A percentile compares a stretch with the other conserved stretches of the same genome.
phyloP scores from a whole-genome alignment of 225 moss, liverwort and hornwort genomes.

The Pseudisothecium myosuroides region DNA sequence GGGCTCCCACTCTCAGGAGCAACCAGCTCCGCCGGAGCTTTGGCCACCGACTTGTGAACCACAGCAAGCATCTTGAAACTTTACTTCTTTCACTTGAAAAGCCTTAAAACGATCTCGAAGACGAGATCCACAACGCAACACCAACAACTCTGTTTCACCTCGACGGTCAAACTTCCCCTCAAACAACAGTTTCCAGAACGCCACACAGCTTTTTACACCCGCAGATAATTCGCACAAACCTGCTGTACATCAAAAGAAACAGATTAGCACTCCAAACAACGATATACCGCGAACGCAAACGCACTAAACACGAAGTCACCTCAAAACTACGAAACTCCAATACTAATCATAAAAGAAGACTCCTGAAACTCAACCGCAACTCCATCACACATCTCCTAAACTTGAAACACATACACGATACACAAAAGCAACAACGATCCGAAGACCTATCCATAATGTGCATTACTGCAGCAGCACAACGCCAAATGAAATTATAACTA shows the following conservation, averaged over 20 bases:
- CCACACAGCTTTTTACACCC: not conserved
- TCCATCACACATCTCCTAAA: not conserved
- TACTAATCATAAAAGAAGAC: not conserved
- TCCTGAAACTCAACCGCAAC: not conserved
- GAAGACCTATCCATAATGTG: not conserved
- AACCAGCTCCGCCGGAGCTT: slow-evolving; percentile 63
- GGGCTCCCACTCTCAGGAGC: slow-evolving; percentile 25
- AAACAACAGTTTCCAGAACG: not conserved
- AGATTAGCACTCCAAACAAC: not conserved
- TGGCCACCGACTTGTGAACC: slow-evolving; percentile 62
- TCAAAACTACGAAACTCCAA: not conserved
- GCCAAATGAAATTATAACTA: not conserved
- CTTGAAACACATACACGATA: not conserved
- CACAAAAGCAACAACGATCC: not conserved
- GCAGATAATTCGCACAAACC: not conserved
- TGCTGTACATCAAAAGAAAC: not conserved
- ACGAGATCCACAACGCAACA: not conserved
- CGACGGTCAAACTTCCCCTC: not conserved
- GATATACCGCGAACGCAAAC: not conserved
- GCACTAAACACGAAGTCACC: not conserved
- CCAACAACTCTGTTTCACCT: not conserved
- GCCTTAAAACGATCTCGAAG: not conserved
- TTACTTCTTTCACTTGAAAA: not conserved
- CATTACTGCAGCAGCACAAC: not conserved
- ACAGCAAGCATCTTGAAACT: slow-evolving; percentile 73